phyloP scores from a whole-genome alignment of 169 alveolate species.

The Cryptosporidium bovis region DNA sequence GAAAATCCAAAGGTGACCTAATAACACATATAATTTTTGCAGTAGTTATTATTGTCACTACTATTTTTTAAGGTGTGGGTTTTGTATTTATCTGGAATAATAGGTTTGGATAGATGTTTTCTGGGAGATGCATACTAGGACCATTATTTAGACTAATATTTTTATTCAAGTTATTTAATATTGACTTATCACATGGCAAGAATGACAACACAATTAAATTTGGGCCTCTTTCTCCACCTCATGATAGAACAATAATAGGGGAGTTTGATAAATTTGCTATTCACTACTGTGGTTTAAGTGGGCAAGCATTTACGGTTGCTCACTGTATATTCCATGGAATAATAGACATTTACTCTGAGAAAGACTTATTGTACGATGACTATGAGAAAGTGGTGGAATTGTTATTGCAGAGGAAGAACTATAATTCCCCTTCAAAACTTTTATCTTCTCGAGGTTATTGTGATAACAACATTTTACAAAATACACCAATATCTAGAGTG shows the following conservation, averaged over 20 bases:
- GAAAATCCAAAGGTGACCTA: too few relatives aligned
- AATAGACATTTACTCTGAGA: background rate
- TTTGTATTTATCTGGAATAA: background rate
- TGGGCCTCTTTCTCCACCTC: constrained; percentile 56
- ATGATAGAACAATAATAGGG: constrained; percentile 39
- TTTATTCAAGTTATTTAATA: too few relatives aligned
- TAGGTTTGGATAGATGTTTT: constrained; percentile 1
- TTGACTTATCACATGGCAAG: background rate
- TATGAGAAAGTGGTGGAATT: constrained; percentile 14
- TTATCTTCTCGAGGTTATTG: constrained; percentile 6
- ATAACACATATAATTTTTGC: too few relatives aligned
- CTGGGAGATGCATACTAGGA: background rate
- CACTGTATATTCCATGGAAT: constrained; percentile 68
- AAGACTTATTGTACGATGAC: constrained; percentile 9
- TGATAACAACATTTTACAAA: constrained; percentile 14
- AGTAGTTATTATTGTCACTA: too few relatives aligned
- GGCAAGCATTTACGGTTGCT: constrained; percentile 10
- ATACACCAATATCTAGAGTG: background rate
- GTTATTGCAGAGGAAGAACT: constrained; percentile 8
- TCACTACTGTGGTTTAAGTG: constrained; percentile 62
- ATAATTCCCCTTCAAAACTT: constrained; percentile 1
- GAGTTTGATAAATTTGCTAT: constrained; percentile 67
- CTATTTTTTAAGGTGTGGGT: too few relatives aligned
- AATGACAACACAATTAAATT: constrained; percentile 19
- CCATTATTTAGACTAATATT: too few relatives aligned